These are phyloP conservation scores for Hypoxylon sp. DNA, from an alignment of 2,329 filamentous ascomycete species.

Conservation along the genomic window DNA sequence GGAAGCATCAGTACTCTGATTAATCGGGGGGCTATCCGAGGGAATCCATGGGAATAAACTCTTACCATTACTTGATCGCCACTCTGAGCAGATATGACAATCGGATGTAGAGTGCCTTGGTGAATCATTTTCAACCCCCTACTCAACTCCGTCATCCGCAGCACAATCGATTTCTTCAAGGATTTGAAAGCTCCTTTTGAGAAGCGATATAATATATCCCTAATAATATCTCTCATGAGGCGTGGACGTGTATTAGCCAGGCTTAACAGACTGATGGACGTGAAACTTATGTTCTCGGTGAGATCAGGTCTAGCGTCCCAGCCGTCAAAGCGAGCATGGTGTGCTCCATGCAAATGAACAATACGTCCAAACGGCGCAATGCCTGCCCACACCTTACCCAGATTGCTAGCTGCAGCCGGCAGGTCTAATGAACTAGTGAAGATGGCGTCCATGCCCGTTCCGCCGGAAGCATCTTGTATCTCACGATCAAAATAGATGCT, in stretches of 20 bases:
- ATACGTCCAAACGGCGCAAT: constrained; percentile 41
- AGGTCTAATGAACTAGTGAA: constrained; percentile 36
- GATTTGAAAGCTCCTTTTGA: constrained; percentile 31
- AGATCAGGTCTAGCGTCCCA: constrained; percentile 34
- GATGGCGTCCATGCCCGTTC: constrained; percentile 37
- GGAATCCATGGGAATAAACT: not conserved
- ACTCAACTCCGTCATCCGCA: constrained; percentile 31
- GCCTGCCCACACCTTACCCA: constrained; percentile 33
- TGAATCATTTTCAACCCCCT: constrained; percentile 41
- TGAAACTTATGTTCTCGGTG: constrained; percentile 41
- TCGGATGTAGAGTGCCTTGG: constrained; percentile 35
- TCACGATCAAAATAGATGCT: constrained; percentile 40
- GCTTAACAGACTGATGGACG: constrained; percentile 35
- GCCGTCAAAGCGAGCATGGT: constrained; percentile 26
- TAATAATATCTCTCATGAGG: constrained; percentile 43
- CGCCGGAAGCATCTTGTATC: constrained; percentile 30
- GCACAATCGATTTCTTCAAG: constrained; percentile 30
- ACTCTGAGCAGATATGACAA: constrained; percentile 34
- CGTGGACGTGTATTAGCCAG: constrained; percentile 38
- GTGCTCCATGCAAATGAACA: constrained; percentile 38
- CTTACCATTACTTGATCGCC: constrained; percentile 39
- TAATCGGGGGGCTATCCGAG: not conserved
- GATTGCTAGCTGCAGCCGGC: constrained; percentile 11
- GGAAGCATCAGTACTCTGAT: constrained; percentile 14
- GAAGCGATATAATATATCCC: constrained; percentile 30